Evolutionary conservation across 768 basidiomycete genomes (phyloP), one percentile per base, ranked within the genome.

Genomic region (Pulveroboletus frians): DNA sequence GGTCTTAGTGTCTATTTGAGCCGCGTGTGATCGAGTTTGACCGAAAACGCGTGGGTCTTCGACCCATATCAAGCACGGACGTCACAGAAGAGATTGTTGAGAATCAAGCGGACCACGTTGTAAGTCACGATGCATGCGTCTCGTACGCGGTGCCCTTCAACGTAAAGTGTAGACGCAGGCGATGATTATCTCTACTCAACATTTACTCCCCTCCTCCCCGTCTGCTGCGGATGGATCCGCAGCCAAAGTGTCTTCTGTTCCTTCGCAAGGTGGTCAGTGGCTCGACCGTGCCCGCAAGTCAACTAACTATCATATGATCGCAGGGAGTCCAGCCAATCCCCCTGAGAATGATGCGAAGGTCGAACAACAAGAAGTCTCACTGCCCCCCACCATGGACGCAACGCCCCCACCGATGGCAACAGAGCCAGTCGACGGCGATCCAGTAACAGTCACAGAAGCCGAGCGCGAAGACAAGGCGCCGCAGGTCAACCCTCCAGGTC

Each of bases 21-120:
- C 93, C 96, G 13, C 84, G 91, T 17, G 81, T 94, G 34, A 84
- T 99, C 49, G 88, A 96, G 53, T 96, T 94, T 59, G 85, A 91
- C 26, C 76, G 77, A 55, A 92, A 93, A 66, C 74, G 79, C 21
- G 67, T 72, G 15, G 76, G 77, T 10, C 61, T 77, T 48, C 71
- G 66, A 20, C 68, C 76, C 30, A 68, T 74, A n/a, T 79, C 75
- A 30, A 74, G 73, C 42, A 68, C 76, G 10, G 78, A 84, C 52
- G 78, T 88, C 23, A 83, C 86, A 5, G 89, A 92, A 48, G 89
- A 91, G 55, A 84, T 88, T 34, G 72, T 84, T 20, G 76, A 77
- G 32, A 78, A 76, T 56, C 71, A 73, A 36, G 65, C 61, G 11
- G 79, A 84, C 53, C 75, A 73, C 60, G 72, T 80, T 51, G 80